Percentiles rank a stretch among this genome's conserved stretches.
phyloP scores from a whole-genome alignment of 129 eudicot genomes.

The Cynara cardunculus region DNA sequence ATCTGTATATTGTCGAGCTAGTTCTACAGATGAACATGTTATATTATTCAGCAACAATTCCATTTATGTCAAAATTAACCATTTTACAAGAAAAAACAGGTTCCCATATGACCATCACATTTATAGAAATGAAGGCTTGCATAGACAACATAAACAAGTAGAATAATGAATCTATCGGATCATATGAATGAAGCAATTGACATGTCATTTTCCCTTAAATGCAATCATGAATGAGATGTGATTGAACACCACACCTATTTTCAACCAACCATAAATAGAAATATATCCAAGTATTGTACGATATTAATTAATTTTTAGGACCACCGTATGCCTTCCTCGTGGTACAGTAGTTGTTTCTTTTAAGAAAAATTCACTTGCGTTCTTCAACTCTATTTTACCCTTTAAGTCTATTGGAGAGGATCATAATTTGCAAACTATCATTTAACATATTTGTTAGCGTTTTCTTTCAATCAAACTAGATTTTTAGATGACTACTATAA shows the following conservation, averaged over 20 bases:
- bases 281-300: too few species aligned
- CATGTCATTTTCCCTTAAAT: neutral
- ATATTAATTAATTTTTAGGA: neutral
- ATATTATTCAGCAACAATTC: neutral
- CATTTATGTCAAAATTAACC: too few species aligned
- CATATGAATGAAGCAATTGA: neutral
- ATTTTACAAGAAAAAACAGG: neutral
- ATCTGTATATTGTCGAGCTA: neutral
- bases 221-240: neutral
- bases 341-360: neutral
- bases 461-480: neutral
- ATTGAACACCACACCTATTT: neutral
- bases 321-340: neutral
- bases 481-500: neutral
- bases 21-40: neutral
- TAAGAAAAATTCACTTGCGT: neutral
- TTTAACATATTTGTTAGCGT: too few species aligned
- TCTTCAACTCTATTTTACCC: neutral
- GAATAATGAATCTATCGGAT: neutral
- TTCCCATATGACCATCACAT: neutral
- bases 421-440: too few species aligned
- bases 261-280: neutral
- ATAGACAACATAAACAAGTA: neutral
- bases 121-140: neutral
- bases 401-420: neutral